phyloP scores from a whole-genome alignment of 352 stramenopile genomes.

The Paralagenidium karlingii region DNA sequence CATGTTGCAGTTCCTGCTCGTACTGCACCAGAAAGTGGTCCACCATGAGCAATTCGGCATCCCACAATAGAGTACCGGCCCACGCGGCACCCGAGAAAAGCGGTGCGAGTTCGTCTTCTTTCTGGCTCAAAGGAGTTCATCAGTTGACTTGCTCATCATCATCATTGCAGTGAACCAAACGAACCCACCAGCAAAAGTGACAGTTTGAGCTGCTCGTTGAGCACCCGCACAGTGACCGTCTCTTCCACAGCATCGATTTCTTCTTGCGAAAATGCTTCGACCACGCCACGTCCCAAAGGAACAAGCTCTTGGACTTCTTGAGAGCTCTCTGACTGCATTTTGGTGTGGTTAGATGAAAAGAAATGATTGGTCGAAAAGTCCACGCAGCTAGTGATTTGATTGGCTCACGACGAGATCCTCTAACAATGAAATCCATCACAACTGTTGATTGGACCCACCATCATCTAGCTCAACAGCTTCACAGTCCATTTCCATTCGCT shows the following conservation, averaged over 20 bases:
- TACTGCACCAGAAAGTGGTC: conserved; percentile 40
- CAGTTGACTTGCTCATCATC: not conserved
- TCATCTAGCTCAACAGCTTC: too few species aligned
- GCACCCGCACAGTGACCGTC: conserved; percentile 35
- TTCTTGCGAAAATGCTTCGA: conserved; percentile 40
- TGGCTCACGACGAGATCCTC: too few species aligned
- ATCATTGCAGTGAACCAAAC: conserved; percentile 6
- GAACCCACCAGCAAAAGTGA: conserved; percentile 42
- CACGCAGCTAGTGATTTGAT: too few species aligned
- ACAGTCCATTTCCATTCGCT: too few species aligned
- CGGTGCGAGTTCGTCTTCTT: conserved; percentile 82
- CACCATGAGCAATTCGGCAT: conserved; percentile 60
- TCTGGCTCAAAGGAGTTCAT: conserved; percentile 11
- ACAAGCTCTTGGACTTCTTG: too few species aligned
- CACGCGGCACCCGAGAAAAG: conserved; percentile 89
- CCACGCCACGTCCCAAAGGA: too few species aligned
- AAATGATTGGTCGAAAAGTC: too few species aligned
- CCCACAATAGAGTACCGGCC: conserved; percentile 88
- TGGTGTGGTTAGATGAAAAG: too few species aligned
- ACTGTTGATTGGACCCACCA: too few species aligned
- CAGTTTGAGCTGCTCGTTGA: conserved; percentile 33
- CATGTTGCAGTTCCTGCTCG: conserved; percentile 11
- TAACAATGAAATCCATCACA: too few species aligned
- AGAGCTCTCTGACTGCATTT: too few species aligned
- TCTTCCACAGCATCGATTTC: conserved; percentile 46